phyloP scores from a whole-genome alignment of 140 eudicot species.

The Stevia rebaudiana region DNA sequence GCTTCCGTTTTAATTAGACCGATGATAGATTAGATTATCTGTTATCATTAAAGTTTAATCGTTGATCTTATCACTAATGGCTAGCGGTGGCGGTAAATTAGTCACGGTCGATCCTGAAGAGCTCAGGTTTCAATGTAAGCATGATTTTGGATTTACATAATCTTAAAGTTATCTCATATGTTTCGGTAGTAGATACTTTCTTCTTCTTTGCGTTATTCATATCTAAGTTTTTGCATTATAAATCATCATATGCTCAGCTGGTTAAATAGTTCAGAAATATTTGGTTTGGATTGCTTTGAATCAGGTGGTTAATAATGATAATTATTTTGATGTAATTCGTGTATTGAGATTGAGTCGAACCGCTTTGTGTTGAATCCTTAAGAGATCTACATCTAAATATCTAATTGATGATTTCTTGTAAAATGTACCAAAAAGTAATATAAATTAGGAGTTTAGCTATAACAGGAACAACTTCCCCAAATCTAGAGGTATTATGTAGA shows the following conservation, averaged over 20 bases:
- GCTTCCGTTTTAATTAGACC: conserved; percentile 17
- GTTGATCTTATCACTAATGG: conserved; percentile 33
- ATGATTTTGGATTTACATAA: not conserved
- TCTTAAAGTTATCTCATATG: not conserved
- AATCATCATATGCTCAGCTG: not conserved
- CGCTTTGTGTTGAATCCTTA: not conserved
- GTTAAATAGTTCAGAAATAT: too few relatives aligned
- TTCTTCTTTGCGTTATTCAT: not conserved
- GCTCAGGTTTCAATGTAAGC: conserved; percentile 70
- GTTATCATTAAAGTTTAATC: not conserved
- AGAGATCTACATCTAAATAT: conserved; percentile 7
- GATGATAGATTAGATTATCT: conserved; percentile 4
- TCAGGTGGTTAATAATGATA: not conserved
- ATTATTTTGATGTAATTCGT: not conserved
- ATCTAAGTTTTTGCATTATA: too few relatives aligned
- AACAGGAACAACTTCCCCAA: not conserved
- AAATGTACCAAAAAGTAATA: not conserved
- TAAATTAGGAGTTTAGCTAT: not conserved
- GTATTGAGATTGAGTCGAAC: not conserved
- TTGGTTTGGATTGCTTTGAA: not conserved
- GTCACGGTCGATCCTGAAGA: conserved; percentile 66
- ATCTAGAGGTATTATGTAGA: conserved; percentile 1
- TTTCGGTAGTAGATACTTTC: not conserved
- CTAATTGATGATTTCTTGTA: conserved; percentile 2
- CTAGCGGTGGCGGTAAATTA: conserved; percentile 41